Evolutionary conservation across 768 basidiomycete genomes (phyloP).

Genomic region (Cyathus striatus): DNA sequence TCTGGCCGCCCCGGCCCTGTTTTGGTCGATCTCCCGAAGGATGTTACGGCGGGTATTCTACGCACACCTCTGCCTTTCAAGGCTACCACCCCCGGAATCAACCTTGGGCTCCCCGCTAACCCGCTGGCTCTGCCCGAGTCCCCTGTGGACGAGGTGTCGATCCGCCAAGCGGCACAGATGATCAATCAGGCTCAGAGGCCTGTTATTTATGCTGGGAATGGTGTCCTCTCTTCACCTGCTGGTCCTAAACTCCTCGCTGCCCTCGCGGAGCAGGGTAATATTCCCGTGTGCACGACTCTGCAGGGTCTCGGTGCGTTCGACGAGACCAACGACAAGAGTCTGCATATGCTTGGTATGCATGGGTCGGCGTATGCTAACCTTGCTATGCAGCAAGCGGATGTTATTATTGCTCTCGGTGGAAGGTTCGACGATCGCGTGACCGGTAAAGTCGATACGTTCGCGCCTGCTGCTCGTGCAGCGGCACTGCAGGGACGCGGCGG

Average conservation of each 20-base stretch:
- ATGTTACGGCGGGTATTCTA: conserved; percentile 91
- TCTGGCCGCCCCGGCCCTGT: conserved; percentile 97
- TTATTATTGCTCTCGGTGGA: conserved; percentile 94
- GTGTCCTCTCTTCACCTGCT: conserved; percentile 74
- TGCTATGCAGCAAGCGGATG: conserved; percentile 96
- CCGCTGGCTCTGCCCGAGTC: conserved; percentile 57
- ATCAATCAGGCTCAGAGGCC: conserved; percentile 92
- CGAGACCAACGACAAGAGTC: conserved; percentile 76
- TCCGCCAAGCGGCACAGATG: conserved; percentile 79
- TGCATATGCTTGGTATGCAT: conserved; percentile 99
- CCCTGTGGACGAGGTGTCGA: conserved; percentile 58
- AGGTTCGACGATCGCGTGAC: conserved; percentile 99
- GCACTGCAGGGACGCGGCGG: conserved; percentile 85
- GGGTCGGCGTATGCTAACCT: conserved; percentile 96
- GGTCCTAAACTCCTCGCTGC: conserved; percentile 80
- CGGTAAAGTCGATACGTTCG: conserved; percentile 83
- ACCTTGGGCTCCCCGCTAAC: conserved; percentile 69
- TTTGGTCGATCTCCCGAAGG: conserved; percentile 98
- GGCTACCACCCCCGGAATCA: conserved; percentile 76
- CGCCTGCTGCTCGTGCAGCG: conserved; percentile 85
- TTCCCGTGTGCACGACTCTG: conserved; percentile 95
- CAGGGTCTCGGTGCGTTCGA: conserved; percentile 96
- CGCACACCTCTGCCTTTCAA: conserved; percentile 81
- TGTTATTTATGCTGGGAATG: conserved; percentile 90
- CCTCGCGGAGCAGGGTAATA: conserved; percentile 81